Conservation (phyloP, 306 rosid species). For the Vachellia pachyceras region DNA sequence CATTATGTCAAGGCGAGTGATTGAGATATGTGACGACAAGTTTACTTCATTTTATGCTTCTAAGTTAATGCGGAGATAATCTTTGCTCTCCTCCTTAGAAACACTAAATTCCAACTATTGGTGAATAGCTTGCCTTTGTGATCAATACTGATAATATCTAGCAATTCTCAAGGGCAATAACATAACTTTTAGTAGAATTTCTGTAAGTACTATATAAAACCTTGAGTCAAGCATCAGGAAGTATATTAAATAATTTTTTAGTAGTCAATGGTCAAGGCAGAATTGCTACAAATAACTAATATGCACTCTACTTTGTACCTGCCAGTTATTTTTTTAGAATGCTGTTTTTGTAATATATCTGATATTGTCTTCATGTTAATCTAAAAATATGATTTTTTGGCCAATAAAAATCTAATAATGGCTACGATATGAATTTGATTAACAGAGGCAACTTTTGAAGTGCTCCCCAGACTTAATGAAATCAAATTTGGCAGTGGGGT, state of each 20-base stretch:
- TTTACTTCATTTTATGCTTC: not conserved
- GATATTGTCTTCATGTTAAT: slow-evolving; percentile 6
- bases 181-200: not conserved
- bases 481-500: slow-evolving; percentile 97
- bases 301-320: not conserved
- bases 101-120: not conserved
- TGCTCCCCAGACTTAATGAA: slow-evolving; percentile 90
- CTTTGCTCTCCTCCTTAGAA: not conserved
- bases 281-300: too few species aligned
- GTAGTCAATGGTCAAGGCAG: not conserved
- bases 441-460: slow-evolving; percentile 99
- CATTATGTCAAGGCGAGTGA: not conserved
- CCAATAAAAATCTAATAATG: not conserved
- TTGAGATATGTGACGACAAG: not conserved
- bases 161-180: not conserved
- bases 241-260: not conserved
- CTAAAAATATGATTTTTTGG: not conserved
- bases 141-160: not conserved
- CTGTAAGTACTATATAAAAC: not conserved
- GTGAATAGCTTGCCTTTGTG: not conserved
- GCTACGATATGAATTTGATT: slow-evolving; percentile 39
- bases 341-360: slow-evolving; percentile 6
- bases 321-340: not conserved
- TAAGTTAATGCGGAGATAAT: not conserved
- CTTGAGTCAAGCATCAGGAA: not conserved